Evolutionary conservation across 73 alveolate species (phyloP), one percentile per base, ranked within the genome.

Genomic region (Paramecium biaurelia): DNA sequence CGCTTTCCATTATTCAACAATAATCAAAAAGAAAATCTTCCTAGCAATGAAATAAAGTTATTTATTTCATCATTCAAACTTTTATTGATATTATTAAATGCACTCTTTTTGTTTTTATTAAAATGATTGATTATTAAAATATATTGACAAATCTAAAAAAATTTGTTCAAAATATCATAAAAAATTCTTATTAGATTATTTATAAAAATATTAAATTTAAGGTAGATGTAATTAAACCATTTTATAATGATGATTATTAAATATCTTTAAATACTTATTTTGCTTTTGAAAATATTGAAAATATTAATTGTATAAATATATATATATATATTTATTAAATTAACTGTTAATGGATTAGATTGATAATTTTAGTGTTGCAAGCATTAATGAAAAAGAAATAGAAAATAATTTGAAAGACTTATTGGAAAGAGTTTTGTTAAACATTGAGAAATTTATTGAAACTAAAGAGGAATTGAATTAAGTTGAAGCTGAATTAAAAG

Each of bases 401-500:
- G 90, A 79, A 45, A 43, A 38, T 30, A 23, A 79, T 24, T 79
- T 79, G 28, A 79, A 79, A 41, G 90, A 79, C 56, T 45, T 79
- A 18, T 43, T 79, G 28, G 90, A 79, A 24, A 41, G 90, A 23
- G 56, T 79, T 18, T 79, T 79, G 23, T 14, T 79, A 6, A 30
- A 79, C n/a, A 79, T 79, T 1, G 90, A 79, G 47, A 41, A 47
- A 43, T 79, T 38, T 47, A 79, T 79, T 14, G 90, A 79, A 79
- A 79, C 90, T 18, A 79, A 79, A 21, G 90, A 79, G 21, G 90
- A 79, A 30, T 24, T 79, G 56, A 79, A 79, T 79, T 23, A 79
- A 23, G 90, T 79, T 1, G 90, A 79, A 45, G 74, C 70, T 43
- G 90, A 79, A 79, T 47, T 79, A 43, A 79, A 79, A 45, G 90